Conservation (phyloP, 2,329 filamentous ascomycete genomes). For the Dissoconium aciculare region DNA sequence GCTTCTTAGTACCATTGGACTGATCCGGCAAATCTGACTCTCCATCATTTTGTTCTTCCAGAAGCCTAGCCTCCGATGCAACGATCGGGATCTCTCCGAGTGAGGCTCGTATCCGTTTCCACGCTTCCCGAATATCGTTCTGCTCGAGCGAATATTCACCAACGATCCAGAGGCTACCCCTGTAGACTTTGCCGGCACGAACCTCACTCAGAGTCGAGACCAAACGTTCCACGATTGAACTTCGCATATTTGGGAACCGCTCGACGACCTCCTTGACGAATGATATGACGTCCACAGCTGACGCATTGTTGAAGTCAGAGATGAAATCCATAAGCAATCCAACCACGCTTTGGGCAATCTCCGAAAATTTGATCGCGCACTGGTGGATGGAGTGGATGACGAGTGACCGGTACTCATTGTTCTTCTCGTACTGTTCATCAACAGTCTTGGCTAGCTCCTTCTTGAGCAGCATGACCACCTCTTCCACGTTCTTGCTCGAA, state of each 20-base stretch:
- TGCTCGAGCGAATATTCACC: slow-evolving; percentile 93
- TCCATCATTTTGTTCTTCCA: slow-evolving; percentile 67
- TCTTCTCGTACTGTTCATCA: slow-evolving; percentile 98
- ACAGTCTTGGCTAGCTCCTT: slow-evolving; percentile 97
- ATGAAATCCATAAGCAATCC: slow-evolving; percentile 98
- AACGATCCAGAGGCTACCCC: slow-evolving; percentile 92
- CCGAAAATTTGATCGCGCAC: slow-evolving; percentile 97
- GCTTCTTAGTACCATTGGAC: slow-evolving; percentile 65
- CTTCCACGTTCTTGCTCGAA: slow-evolving; percentile 95
- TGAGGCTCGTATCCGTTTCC: slow-evolving; percentile 88
- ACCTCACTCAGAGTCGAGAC: slow-evolving; percentile 87
- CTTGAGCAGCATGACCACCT: slow-evolving; percentile 89
- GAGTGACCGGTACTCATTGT: slow-evolving; percentile 82
- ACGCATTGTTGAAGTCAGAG: slow-evolving; percentile 92
- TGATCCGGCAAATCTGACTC: slow-evolving; percentile 48
- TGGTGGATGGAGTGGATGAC: slow-evolving; percentile 96
- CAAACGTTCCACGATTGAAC: slow-evolving; percentile 73
- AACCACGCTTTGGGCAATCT: slow-evolving; percentile 92
- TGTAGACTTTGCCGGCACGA: slow-evolving; percentile 90
- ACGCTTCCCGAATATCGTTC: slow-evolving; percentile 86
- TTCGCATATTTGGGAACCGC: slow-evolving; percentile 82
- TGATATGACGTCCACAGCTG: slow-evolving; percentile 91
- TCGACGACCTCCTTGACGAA: slow-evolving; percentile 99
- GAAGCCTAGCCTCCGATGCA: slow-evolving; percentile 77
- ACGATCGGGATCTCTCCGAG: slow-evolving; percentile 94